Conservation (phyloP, 2,329 filamentous ascomycete species). For the Ceratocystis smalleyi region DNA sequence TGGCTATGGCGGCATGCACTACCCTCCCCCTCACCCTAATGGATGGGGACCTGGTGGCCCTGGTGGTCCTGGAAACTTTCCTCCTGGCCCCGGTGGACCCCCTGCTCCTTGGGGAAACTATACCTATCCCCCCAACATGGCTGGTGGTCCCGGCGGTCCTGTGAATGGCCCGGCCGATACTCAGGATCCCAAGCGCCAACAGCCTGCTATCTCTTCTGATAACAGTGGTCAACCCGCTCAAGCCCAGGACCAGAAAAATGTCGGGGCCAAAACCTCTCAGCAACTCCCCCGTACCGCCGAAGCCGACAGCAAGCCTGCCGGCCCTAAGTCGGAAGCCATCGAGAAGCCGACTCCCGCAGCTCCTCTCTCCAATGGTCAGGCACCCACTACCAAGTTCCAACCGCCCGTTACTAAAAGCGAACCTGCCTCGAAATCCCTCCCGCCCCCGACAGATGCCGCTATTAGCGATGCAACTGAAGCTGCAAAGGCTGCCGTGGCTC, state of each 20-base stretch:
- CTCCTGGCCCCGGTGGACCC: constrained; percentile 39
- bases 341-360: constrained; percentile 20
- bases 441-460: constrained; percentile 25
- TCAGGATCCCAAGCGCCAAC: constrained; percentile 19
- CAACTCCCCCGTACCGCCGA: not conserved
- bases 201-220: constrained; percentile 1
- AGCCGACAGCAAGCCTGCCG: constrained; percentile 22
- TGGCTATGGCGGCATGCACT: constrained; percentile 46
- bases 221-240: constrained; percentile 32
- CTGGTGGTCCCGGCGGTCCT: constrained; percentile 4
- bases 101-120: constrained; percentile 41
- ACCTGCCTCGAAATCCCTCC: constrained; percentile 24
- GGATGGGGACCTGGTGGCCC: constrained; percentile 68
- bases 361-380: constrained; percentile 21
- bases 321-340: constrained; percentile 27
- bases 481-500: constrained; percentile 61
- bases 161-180: constrained; percentile 12
- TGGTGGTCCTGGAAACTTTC: constrained; percentile 54
- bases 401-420: constrained; percentile 20
- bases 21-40: constrained; percentile 45
- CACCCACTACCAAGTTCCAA: constrained; percentile 24
- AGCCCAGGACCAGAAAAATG: not conserved
- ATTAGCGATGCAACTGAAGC: constrained; percentile 56
- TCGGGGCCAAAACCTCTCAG: not conserved
- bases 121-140: constrained; percentile 40